phyloP scores from a whole-genome alignment of 2,329 filamentous ascomycete genomes.

The Aureobasidium sp. region DNA sequence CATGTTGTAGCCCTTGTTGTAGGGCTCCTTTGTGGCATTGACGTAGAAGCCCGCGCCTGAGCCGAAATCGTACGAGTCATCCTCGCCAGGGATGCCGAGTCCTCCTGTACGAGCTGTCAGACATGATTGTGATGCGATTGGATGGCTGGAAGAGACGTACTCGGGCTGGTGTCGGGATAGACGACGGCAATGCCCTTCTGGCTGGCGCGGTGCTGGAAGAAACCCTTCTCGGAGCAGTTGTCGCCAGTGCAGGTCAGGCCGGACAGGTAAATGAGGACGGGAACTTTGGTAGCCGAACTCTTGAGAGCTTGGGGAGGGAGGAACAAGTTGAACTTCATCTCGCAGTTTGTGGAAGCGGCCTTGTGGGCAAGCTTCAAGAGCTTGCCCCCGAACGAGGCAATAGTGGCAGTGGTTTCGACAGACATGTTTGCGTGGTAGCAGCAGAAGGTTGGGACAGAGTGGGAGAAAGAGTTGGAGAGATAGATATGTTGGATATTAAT shows the following conservation, averaged over 20 bases:
- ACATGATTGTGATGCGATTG: background rate
- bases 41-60: constrained; percentile 91
- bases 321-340: constrained; percentile 91
- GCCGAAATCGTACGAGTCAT: constrained; percentile 88
- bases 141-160: constrained; percentile 39
- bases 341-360: constrained; percentile 65
- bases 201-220: constrained; percentile 79
- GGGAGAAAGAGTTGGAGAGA: background rate
- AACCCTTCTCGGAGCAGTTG: constrained; percentile 69
- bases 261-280: constrained; percentile 86
- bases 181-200: constrained; percentile 82
- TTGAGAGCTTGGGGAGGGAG: constrained; percentile 65
- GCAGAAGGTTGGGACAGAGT: background rate
- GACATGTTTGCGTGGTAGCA: constrained; percentile 51
- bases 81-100: constrained; percentile 71
- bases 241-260: constrained; percentile 93
- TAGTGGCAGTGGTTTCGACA: constrained; percentile 83
- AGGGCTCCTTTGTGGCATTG: constrained; percentile 72
- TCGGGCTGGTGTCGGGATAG: constrained; percentile 90
- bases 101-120: constrained; percentile 49
- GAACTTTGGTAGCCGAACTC: constrained; percentile 54
- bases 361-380: constrained; percentile 86
- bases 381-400: constrained; percentile 87
- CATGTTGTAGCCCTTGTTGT: constrained; percentile 79
- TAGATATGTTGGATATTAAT: background rate